phyloP scores from a whole-genome alignment of 2,329 filamentous ascomycete genomes.

The Trichoderma pleuroti region DNA sequence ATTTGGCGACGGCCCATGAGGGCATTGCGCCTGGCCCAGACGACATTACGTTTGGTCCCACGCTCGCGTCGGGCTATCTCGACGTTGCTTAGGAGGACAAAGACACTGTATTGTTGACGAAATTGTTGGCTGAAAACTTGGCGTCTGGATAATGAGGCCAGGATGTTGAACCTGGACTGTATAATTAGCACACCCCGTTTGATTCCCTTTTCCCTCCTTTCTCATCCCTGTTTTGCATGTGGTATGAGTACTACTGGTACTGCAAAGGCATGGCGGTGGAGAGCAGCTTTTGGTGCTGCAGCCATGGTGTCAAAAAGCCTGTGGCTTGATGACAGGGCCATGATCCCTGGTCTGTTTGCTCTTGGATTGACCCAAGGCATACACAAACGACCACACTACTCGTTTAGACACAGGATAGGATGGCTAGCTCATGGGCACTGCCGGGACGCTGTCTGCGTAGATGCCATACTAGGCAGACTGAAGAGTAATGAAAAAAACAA shows the following conservation, averaged over 20 bases:
- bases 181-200: background rate
- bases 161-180: background rate
- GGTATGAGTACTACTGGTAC: background rate
- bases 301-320: background rate
- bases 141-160: background rate
- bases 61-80: slow-evolving; percentile 36
- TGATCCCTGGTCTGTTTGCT: background rate
- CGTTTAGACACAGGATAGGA: background rate
- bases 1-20: slow-evolving; percentile 48
- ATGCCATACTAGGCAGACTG: background rate
- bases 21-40: slow-evolving; percentile 30
- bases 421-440: background rate
- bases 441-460: background rate
- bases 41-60: slow-evolving; percentile 33
- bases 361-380: background rate
- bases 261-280: background rate
- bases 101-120: background rate
- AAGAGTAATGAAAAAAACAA: background rate
- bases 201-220: background rate
- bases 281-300: background rate
- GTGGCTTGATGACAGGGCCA: background rate
- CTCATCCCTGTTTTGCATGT: background rate
- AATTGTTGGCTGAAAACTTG: background rate
- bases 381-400: background rate
- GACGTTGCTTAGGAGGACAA: slow-evolving; percentile 25